A percentile compares a stretch with the other conserved stretches of the same genome.
Evolutionary conservation across 805 yeast genomes (phyloP).

Genomic region (Ogataea paraovalis): DNA sequence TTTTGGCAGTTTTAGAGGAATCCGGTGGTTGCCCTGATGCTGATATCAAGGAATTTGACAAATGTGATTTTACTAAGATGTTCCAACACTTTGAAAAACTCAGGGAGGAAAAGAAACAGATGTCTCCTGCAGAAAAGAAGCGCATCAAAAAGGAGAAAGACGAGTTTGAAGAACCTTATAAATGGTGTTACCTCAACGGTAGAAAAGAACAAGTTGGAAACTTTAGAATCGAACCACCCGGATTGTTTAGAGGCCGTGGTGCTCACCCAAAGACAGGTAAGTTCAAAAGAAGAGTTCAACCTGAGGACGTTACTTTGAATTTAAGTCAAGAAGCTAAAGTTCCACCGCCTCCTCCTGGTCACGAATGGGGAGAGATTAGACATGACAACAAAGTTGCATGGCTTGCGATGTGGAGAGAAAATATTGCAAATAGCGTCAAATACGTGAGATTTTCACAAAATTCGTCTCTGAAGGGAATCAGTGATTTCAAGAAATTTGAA

Average conservation of each 20-base stretch:
- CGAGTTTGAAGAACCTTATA: slow-evolving; percentile 71
- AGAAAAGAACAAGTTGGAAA: slow-evolving; percentile 90
- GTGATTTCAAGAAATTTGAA: slow-evolving; percentile 89
- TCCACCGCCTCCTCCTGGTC: slow-evolving; percentile 86
- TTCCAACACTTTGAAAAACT: slow-evolving; percentile 62
- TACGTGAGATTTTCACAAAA: slow-evolving; percentile 90
- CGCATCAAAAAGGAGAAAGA: slow-evolving; percentile 68
- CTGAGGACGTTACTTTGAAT: slow-evolving; percentile 87
- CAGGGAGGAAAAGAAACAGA: slow-evolving; percentile 66
- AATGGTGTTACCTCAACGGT: slow-evolving; percentile 78
- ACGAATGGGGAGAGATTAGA: slow-evolving; percentile 81
- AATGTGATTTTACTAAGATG: slow-evolving; percentile 78
- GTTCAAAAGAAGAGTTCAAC: slow-evolving; percentile 76
- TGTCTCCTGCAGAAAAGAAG: slow-evolving; percentile 75
- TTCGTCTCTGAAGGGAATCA: slow-evolving; percentile 85
- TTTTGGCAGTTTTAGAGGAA: slow-evolving; percentile 62
- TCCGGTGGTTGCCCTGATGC: slow-evolving; percentile 57
- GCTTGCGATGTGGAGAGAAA: slow-evolving; percentile 97
- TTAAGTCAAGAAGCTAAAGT: slow-evolving; percentile 66
- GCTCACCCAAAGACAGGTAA: slow-evolving; percentile 96
- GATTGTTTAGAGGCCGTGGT: slow-evolving; percentile 93
- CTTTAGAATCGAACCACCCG: slow-evolving; percentile 94
- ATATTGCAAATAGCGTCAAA: slow-evolving; percentile 75
- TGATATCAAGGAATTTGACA: slow-evolving; percentile 51
- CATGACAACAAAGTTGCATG: slow-evolving; percentile 91